These are phyloP conservation scores for Triticum timopheevii DNA, from an alignment of 176 grass and related monocot genomes.

Conservation along the genomic window DNA sequence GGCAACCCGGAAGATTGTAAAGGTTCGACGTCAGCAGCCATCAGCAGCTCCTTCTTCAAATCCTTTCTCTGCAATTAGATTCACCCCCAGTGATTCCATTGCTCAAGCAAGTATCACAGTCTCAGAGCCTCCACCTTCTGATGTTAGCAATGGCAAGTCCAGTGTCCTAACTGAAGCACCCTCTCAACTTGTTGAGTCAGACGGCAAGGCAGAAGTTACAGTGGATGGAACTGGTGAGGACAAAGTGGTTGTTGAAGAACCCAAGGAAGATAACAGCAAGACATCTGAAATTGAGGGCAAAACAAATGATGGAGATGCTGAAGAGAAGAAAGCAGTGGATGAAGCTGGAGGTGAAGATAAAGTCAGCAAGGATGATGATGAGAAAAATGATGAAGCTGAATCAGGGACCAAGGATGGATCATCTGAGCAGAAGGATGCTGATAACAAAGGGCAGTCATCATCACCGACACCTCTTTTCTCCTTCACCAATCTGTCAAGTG, in stretches of 20 bases:
- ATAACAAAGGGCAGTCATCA: conserved; percentile 45
- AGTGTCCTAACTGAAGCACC: conserved; percentile 4
- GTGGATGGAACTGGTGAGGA: conserved; percentile 35
- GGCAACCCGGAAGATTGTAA: conserved; percentile 82
- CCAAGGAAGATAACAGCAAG: conserved; percentile 37
- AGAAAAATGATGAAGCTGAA: conserved; percentile 44
- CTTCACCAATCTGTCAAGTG: conserved; percentile 85
- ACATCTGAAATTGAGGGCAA: conserved; percentile 34
- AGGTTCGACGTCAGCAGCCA: conserved; percentile 65
- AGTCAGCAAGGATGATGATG: conserved; percentile 31
- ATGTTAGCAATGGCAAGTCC: conserved; percentile 42
- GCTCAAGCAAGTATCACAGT: conserved; percentile 37
- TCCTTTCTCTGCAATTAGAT: conserved; percentile 78
- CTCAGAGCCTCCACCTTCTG: conserved; percentile 42
- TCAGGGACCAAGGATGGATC: conserved; percentile 31
- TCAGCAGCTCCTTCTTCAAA: conserved; percentile 57
- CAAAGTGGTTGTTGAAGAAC: conserved; percentile 34
- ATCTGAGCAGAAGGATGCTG: conserved; percentile 46
- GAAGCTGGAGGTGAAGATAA: conserved; percentile 43
- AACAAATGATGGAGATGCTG: conserved; percentile 37
- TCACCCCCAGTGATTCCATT: conserved; percentile 52
- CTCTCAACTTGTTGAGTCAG: conserved; percentile 32
- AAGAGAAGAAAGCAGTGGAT: conserved; percentile 42
- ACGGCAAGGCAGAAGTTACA: conserved; percentile 40
- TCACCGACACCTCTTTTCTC: conserved; percentile 56